Conservation (phyloP, 768 basidiomycete species). For the Termitomyces sp. region DNA sequence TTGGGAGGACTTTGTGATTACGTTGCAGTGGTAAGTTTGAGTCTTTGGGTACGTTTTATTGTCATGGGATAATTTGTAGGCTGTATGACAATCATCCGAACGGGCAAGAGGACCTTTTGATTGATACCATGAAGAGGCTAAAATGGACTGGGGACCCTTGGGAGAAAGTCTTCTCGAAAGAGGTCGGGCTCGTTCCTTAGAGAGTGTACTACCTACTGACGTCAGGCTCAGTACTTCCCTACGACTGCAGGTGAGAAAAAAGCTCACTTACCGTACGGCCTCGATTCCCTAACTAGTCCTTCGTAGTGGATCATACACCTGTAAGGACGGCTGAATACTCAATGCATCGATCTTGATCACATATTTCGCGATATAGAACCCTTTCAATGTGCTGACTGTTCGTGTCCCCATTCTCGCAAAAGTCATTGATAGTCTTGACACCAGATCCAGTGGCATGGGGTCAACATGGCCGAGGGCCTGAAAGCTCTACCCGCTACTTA, state of each 20-base stretch:
- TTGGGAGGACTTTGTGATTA: conserved; percentile 55
- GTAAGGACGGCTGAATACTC: conserved; percentile 10
- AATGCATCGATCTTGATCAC: not conserved
- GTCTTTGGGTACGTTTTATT: not conserved
- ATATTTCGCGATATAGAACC: conserved; percentile 25
- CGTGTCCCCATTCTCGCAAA: not conserved
- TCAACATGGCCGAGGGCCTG: conserved; percentile 53
- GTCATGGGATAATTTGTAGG: conserved; percentile 21
- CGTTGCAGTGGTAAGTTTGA: conserved; percentile 42
- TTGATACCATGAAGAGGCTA: conserved; percentile 48
- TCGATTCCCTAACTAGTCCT: not conserved
- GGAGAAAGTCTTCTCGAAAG: conserved; percentile 43
- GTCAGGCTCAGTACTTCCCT: conserved; percentile 37
- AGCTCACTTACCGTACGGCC: not conserved
- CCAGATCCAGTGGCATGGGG: conserved; percentile 44
- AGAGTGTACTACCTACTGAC: not conserved
- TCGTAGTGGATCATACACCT: conserved; percentile 23
- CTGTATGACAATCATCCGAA: conserved; percentile 49
- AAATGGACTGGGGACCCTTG: conserved; percentile 49
- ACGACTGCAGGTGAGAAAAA: conserved; percentile 25
- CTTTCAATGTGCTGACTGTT: conserved; percentile 38
- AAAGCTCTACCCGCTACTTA: conserved; percentile 50
- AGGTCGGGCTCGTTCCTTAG: conserved; percentile 21
- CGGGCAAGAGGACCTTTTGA: conserved; percentile 39
- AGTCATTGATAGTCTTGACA: not conserved